Evolutionary conservation across 2,329 filamentous ascomycete genomes (phyloP).

Genomic region (Ophiocordyceps camponoti-floridani): DNA sequence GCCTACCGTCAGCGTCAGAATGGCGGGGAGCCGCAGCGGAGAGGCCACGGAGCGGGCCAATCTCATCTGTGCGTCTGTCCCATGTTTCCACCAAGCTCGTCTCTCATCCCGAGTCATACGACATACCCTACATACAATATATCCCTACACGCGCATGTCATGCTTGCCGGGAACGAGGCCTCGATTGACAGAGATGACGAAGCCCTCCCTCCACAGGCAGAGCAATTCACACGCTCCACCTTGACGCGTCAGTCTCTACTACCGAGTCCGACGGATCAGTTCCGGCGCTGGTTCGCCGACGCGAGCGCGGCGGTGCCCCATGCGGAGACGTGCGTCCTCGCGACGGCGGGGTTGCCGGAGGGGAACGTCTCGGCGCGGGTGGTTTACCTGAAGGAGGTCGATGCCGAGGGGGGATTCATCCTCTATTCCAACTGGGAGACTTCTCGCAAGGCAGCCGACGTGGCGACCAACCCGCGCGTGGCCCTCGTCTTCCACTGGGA

Average conservation of each 20-base stretch:
- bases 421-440: conserved; percentile 88
- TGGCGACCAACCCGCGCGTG: conserved; percentile 58
- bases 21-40: no score
- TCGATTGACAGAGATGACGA: not conserved
- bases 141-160: no score
- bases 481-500: conserved; percentile 86
- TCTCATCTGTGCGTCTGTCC: conserved; percentile 27
- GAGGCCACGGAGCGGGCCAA: conserved; percentile 9
- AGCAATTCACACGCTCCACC: conserved; percentile 51
- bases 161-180: no score
- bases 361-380: conserved; percentile 72
- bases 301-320: conserved; percentile 37
- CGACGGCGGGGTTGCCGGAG: conserved; percentile 67
- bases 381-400: conserved; percentile 93
- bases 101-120: no score
- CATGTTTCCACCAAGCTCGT: not conserved
- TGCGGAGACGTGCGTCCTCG: conserved; percentile 76
- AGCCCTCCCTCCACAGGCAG: conserved; percentile 28
- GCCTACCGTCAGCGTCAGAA: no score
- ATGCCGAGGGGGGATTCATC: conserved; percentile 58
- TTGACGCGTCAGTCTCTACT: conserved; percentile 45
- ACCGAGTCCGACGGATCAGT: conserved; percentile 58
- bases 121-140: no score
- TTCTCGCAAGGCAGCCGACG: conserved; percentile 48
- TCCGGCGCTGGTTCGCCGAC: conserved; percentile 67